Base-by-base conservation (phyloP, 129 eudicot genomes). In the Tagetes erecta region DNA sequence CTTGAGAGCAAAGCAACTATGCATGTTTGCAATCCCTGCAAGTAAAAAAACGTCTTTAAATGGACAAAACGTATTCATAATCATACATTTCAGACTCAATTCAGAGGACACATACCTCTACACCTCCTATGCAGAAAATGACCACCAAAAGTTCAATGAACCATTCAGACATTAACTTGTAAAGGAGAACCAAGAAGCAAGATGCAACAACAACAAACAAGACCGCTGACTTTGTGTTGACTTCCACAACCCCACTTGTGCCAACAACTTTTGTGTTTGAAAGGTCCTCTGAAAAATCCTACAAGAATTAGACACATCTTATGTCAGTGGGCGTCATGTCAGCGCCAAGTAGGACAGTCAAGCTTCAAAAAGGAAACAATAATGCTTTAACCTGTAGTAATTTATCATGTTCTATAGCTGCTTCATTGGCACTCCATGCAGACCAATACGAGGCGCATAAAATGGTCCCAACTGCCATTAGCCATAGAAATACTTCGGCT, bases 371-470 rank as follows among this genome's bases (percentile, higher is more conserved):
- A 1, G 1, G 6, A 37, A 40, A 63, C 1, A 8, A 60, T 66
- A 41, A 38, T 6, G 5, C 53, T 47, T 33, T 65, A 6, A 88
- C 97, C 86, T 88, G 82, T 46, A 91, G 80, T 67, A 91, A 69
- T 84, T 91, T 86, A 75, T 91, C 96, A 36, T 84, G 92, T 75
- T 91, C 97, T 49, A 82, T 83, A 75, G 86, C 86, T 74, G 91
- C 90, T 88, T 86, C 97, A 57, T 84, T 80, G 4, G 97, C 92
- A 83, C 92, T 88, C 92, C 92, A 88, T 59, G 92, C 96, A 39
- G 96, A 91, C 97, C 97, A 91, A 74, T 81, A 91, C 41, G 96
- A 91, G 64, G 92, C 96, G 75, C 92, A 88, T 59, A 88, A 79
- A 57, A 91, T 86, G 74, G 96, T 91, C 45, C 92, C 88, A 71